phyloP scores from a whole-genome alignment of 768 basidiomycete genomes.

The Panaeolus cyanescens region DNA sequence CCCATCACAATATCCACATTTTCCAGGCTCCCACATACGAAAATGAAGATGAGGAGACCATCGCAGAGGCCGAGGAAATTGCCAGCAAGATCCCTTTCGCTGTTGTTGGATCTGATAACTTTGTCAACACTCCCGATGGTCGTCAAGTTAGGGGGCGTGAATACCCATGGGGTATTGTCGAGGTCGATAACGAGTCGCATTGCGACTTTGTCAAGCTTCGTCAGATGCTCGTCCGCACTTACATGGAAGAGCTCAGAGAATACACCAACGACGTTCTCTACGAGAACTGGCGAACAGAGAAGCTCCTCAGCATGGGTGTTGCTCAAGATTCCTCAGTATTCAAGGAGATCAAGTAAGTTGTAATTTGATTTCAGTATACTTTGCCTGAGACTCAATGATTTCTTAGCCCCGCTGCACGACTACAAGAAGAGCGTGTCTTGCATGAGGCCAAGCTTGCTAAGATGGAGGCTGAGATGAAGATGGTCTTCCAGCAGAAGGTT shows the following conservation, averaged over 20 bases:
- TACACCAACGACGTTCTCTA: constrained; percentile 96
- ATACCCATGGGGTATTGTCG: constrained; percentile 99
- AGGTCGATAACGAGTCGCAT: constrained; percentile 99
- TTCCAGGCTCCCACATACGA: constrained; percentile 98
- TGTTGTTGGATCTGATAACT: constrained; percentile 90
- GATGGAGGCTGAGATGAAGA: constrained; percentile 99
- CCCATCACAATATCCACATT: constrained; percentile 94
- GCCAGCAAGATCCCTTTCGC: constrained; percentile 98
- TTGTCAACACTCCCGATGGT: constrained; percentile 83
- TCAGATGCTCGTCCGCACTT: constrained; percentile 98
- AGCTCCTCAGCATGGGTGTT: constrained; percentile 96
- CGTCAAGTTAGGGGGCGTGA: constrained; percentile 91
- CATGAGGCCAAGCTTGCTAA: constrained; percentile 98
- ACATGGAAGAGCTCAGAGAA: constrained; percentile 99
- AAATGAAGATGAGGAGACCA: constrained; percentile 97
- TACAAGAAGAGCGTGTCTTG: constrained; percentile 93
- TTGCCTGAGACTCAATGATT: constrained; percentile 16
- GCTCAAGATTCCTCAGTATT: constrained; percentile 97
- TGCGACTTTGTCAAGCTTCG: constrained; percentile 99
- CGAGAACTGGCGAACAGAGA: constrained; percentile 98
- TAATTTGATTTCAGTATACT: neutral
- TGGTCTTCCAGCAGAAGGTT: constrained; percentile 99
- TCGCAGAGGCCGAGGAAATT: constrained; percentile 97
- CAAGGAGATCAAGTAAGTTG: constrained; percentile 96
- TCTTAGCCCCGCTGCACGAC: constrained; percentile 87